These are phyloP conservation scores for Didymella lethalis DNA, from an alignment of 2,329 filamentous ascomycete species.

Conservation along the genomic window DNA sequence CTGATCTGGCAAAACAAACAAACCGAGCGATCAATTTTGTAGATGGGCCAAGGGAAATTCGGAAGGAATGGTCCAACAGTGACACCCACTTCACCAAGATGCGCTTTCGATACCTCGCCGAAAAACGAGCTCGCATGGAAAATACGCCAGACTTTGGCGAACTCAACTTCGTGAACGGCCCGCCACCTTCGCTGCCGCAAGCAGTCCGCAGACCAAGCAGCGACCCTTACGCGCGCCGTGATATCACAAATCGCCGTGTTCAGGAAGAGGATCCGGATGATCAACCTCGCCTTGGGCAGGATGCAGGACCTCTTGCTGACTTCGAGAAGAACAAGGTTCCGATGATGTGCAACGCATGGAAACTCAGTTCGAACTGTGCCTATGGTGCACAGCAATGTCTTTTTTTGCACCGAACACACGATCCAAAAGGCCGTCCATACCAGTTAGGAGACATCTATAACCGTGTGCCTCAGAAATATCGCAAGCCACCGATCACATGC, in stretches of 20 bases:
- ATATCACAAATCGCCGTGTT: constrained; percentile 25
- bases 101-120: constrained; percentile 27
- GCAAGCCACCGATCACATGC: constrained; percentile 41
- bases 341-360: constrained; percentile 42
- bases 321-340: constrained; percentile 42
- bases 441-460: constrained; percentile 28
- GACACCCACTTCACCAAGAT: constrained; percentile 31
- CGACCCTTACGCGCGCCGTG: constrained; percentile 38
- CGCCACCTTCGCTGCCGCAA: constrained; percentile 18
- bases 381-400: constrained; percentile 29
- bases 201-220: constrained; percentile 9
- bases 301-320: constrained; percentile 17
- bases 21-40: constrained; percentile 35
- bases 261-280: constrained; percentile 24
- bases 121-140: constrained; percentile 35
- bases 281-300: not conserved
- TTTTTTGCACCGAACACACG: constrained; percentile 40
- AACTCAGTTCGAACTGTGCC: constrained; percentile 32
- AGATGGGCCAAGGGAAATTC: constrained; percentile 30
- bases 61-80: constrained; percentile 23
- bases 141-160: constrained; percentile 34
- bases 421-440: constrained; percentile 28
- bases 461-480: constrained; percentile 37
- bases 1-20: constrained; percentile 9
- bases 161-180: constrained; percentile 37